Evolutionary conservation across 306 rosid genomes (phyloP).

Genomic region (Cucumis melo): DNA sequence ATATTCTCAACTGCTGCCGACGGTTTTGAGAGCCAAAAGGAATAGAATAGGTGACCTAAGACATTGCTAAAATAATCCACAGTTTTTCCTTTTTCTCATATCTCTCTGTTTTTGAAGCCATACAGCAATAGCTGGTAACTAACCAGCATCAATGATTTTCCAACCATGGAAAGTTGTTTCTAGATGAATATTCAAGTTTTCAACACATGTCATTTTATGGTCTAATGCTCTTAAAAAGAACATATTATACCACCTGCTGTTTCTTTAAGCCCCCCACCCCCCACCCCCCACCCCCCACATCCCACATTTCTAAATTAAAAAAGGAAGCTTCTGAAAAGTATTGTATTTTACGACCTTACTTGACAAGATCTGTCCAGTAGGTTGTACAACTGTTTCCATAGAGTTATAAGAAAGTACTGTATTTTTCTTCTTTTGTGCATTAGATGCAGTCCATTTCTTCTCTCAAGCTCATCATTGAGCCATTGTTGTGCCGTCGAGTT

Average conservation of each 20-base stretch:
- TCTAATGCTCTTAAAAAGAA: not conserved
- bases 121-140: not conserved
- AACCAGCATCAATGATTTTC: not conserved
- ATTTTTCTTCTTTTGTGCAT: not conserved
- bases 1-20: conserved; percentile 6
- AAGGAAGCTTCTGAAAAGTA: not conserved
- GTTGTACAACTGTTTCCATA: no score
- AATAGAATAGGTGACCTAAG: not conserved
- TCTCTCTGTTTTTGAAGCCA: not conserved
- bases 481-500: not conserved
- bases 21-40: not conserved
- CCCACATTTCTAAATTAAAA: not conserved
- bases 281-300: not conserved
- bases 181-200: not conserved
- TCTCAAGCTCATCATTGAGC: not conserved
- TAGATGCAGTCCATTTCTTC: not conserved
- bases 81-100: not conserved
- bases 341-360: not conserved
- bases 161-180: not conserved
- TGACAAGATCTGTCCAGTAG: no score
- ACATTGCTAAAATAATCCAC: conserved; percentile 1
- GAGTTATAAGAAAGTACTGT: not conserved
- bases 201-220: not conserved
- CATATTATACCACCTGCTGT: not conserved
- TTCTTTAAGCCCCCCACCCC: not conserved